These are phyloP conservation scores for Aspergillus unguis DNA, from an alignment of 2,329 filamentous ascomycete genomes.

Conservation along the genomic window DNA sequence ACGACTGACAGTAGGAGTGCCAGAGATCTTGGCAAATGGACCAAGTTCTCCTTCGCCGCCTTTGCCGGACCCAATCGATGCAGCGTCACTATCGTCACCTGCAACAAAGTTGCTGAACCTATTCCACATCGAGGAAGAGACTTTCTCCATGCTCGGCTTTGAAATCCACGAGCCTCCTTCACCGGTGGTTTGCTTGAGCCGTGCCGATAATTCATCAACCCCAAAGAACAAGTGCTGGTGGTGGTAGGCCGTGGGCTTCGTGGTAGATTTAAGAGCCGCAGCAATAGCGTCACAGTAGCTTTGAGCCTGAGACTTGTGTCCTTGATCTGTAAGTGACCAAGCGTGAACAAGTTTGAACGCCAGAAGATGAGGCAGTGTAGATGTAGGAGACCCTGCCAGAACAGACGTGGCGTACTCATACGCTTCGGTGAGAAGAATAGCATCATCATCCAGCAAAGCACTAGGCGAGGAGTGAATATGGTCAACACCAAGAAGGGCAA, in stretches of 20 bases:
- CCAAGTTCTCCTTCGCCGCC: slow-evolving; percentile 62
- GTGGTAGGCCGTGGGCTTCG: slow-evolving; percentile 82
- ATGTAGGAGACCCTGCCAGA: slow-evolving; percentile 54
- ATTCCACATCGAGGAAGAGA: slow-evolving; percentile 84
- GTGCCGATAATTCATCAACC: slow-evolving; percentile 78
- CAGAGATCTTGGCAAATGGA: slow-evolving; percentile 77
- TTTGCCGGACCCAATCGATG: slow-evolving; percentile 55
- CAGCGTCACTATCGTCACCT: slow-evolving; percentile 75
- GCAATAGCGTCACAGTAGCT: slow-evolving; percentile 87
- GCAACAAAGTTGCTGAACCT: slow-evolving; percentile 96
- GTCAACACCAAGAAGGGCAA: slow-evolving; percentile 83
- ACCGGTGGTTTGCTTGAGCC: slow-evolving; percentile 80
- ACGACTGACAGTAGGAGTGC: slow-evolving; percentile 70
- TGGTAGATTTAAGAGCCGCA: slow-evolving; percentile 71
- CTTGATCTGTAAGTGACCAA: slow-evolving; percentile 76
- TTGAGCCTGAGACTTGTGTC: slow-evolving; percentile 75
- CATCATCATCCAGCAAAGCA: slow-evolving; percentile 75
- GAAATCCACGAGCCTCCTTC: slow-evolving; percentile 85
- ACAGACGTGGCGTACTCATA: slow-evolving; percentile 88
- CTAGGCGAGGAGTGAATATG: slow-evolving; percentile 68
- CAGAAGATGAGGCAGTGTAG: slow-evolving; percentile 74
- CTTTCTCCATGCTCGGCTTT: slow-evolving; percentile 93
- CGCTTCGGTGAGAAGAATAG: slow-evolving; percentile 89
- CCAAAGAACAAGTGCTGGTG: slow-evolving; percentile 68
- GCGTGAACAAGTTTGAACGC: slow-evolving; percentile 91